Conservation (phyloP, 179 eudicot genomes). For the Silene noctiflora region DNA sequence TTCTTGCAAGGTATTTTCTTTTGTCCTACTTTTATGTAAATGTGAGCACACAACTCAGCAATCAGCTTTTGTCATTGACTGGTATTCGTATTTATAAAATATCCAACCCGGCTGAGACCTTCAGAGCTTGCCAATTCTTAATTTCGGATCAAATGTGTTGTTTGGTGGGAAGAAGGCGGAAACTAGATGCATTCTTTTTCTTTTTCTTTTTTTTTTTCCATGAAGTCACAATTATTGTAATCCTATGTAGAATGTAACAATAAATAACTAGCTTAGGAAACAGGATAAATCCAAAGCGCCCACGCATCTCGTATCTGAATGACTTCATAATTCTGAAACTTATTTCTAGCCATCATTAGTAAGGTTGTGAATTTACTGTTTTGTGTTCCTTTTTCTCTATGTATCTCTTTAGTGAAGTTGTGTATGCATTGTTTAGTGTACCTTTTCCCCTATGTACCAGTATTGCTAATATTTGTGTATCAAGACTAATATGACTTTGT, state of each 20-base stretch:
- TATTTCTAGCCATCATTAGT: not conserved
- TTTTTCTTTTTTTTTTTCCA: not conserved
- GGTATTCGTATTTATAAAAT: not conserved
- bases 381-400: not conserved
- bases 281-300: not conserved
- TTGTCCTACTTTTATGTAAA: not conserved
- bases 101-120: not conserved
- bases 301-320: no score
- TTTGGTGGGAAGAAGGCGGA: not conserved
- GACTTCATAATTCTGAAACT: not conserved
- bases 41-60: not conserved
- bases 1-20: conserved; percentile 69
- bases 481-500: conserved; percentile 8
- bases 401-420: not conserved
- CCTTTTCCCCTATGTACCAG: not conserved
- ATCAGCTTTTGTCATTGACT: not conserved
- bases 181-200: not conserved
- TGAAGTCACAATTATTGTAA: not conserved
- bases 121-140: not conserved
- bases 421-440: conserved; percentile 4
- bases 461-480: not conserved
- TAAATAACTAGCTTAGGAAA: not conserved
- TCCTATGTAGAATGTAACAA: not conserved
- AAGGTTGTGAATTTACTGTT: conserved; percentile 11
- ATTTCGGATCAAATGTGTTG: no score